Percentiles rank a stretch among this genome's conserved stretches.
These are phyloP conservation scores for Lachancea sp. DNA, from an alignment of 805 yeast genomes.

Conservation along the genomic window DNA sequence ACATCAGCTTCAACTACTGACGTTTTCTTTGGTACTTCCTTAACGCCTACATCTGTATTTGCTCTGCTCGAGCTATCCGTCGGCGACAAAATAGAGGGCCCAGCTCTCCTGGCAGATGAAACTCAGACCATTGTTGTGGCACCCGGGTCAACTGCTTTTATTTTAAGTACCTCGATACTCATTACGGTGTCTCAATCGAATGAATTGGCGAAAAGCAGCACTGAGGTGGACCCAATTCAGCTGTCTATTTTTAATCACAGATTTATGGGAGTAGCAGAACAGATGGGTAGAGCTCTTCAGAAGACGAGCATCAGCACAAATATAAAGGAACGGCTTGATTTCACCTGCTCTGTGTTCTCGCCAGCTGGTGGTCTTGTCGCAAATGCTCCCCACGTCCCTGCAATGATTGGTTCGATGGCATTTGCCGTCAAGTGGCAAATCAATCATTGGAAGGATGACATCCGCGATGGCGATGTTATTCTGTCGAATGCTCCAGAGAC, in stretches of 20 bases:
- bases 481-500: constrained; percentile 75
- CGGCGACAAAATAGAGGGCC: constrained; percentile 57
- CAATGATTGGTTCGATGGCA: constrained; percentile 81
- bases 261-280: constrained; percentile 87
- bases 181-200: constrained; percentile 9
- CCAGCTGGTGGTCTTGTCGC: constrained; percentile 74
- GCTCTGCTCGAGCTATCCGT: constrained; percentile 45
- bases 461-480: constrained; percentile 67
- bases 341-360: constrained; percentile 78
- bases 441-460: constrained; percentile 53
- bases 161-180: constrained; percentile 41
- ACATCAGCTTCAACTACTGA: constrained; percentile 39
- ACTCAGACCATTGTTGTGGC: constrained; percentile 76
- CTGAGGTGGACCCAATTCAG: constrained; percentile 47
- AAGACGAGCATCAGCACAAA: constrained; percentile 77
- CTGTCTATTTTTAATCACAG: constrained; percentile 75
- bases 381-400: constrained; percentile 85
- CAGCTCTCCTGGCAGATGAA: constrained; percentile 70
- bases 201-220: constrained; percentile 8
- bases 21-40: constrained; percentile 52
- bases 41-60: constrained; percentile 48
- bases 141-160: constrained; percentile 33
- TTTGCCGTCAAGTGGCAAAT: constrained; percentile 67
- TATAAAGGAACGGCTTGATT: constrained; percentile 77
- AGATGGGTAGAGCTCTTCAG: constrained; percentile 75